These are phyloP conservation scores for Clonostachys rosea DNA, from an alignment of 2,329 filamentous ascomycete species.

Conservation along the genomic window DNA sequence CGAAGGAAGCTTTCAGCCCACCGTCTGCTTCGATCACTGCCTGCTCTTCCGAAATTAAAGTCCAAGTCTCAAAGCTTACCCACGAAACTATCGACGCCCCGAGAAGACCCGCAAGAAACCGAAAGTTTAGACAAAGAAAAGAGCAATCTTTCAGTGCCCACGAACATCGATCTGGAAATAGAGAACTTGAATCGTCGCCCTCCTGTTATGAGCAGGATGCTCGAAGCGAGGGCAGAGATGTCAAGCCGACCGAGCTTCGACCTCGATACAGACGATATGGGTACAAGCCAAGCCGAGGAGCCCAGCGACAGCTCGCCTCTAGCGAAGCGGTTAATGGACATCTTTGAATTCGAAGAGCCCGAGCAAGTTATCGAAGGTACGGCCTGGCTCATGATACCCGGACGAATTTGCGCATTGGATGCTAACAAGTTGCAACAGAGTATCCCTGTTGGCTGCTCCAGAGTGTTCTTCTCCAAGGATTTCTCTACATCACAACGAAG, in stretches of 20 bases:
- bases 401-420: slow-evolving; percentile 1
- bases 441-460: slow-evolving; percentile 93
- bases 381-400: slow-evolving; percentile 34
- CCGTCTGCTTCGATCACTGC: slow-evolving; percentile 61
- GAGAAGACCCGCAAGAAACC: slow-evolving; percentile 21
- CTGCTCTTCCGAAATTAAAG: slow-evolving; percentile 48
- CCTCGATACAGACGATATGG: slow-evolving; percentile 14
- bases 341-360: slow-evolving; percentile 75
- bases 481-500: slow-evolving; percentile 88
- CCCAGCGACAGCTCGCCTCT: slow-evolving; percentile 52
- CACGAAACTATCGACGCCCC: slow-evolving; percentile 28
- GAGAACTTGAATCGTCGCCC: slow-evolving; percentile 44
- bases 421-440: slow-evolving; percentile 41
- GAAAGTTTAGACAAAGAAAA: slow-evolving; percentile 6
- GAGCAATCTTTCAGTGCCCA: slow-evolving; percentile 13
- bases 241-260: slow-evolving; percentile 54
- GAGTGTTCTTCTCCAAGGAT: slow-evolving; percentile 87
- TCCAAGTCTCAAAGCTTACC: slow-evolving; percentile 34
- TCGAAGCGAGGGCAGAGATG: slow-evolving; percentile 66
- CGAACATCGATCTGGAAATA: slow-evolving; percentile 5
- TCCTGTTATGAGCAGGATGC: slow-evolving; percentile 73
- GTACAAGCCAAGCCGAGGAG: slow-evolving; percentile 31
- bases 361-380: slow-evolving; percentile 72
- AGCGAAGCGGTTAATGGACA: slow-evolving; percentile 70
- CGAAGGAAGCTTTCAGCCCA: slow-evolving; percentile 59